These are phyloP conservation scores for Fusarium hainanense DNA, from an alignment of 2,329 filamentous ascomycete species.

Conservation along the genomic window DNA sequence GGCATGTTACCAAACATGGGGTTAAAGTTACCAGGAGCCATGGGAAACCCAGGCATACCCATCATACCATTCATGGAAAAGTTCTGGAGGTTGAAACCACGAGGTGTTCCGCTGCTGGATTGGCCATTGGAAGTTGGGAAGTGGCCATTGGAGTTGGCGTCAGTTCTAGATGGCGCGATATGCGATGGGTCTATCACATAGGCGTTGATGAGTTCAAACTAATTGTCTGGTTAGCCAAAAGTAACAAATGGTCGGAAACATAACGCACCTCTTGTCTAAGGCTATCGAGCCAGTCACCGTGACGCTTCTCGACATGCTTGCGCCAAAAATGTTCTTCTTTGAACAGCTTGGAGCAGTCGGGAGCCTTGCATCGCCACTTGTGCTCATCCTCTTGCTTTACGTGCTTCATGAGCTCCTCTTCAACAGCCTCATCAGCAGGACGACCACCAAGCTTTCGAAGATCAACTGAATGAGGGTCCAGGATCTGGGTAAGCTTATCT, in stretches of 20 bases:
- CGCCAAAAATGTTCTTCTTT: constrained; percentile 98
- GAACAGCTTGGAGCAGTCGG: constrained; percentile 95
- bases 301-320: constrained; percentile 97
- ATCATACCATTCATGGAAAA: constrained; percentile 71
- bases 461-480: constrained; percentile 90
- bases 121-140: constrained; percentile 86
- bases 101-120: constrained; percentile 82
- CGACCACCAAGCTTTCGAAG: constrained; percentile 92
- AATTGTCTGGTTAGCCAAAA: constrained; percentile 24
- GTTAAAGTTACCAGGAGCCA: constrained; percentile 59
- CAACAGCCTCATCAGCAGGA: constrained; percentile 83
- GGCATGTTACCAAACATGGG: constrained; percentile 66
- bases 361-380: constrained; percentile 96
- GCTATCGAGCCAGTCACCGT: constrained; percentile 84
- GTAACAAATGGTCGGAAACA: background rate
- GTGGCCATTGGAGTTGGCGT: constrained; percentile 95
- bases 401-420: constrained; percentile 86
- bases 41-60: constrained; percentile 69
- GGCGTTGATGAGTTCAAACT: constrained; percentile 91
- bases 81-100: constrained; percentile 88
- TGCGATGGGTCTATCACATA: constrained; percentile 96
- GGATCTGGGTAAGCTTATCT: constrained; percentile 91
- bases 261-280: constrained; percentile 83
- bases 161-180: constrained; percentile 91
- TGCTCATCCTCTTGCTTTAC: constrained; percentile 98